Evolutionary conservation across 2,329 filamentous ascomycete species (phyloP), one percentile per base, ranked within the genome.

Genomic region (Huntiella savannae): DNA sequence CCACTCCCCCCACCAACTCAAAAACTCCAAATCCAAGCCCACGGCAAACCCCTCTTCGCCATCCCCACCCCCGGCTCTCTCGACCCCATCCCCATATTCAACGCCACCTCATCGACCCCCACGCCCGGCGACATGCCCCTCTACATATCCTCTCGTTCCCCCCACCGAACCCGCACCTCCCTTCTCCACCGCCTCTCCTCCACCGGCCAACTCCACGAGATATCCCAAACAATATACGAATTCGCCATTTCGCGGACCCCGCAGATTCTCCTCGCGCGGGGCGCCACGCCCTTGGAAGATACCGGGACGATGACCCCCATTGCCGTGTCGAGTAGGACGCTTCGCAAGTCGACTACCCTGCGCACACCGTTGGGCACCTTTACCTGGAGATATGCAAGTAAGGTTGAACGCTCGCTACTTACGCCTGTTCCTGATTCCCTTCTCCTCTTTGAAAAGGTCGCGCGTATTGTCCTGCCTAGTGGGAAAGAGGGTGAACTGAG

Each of bases 181-280:
- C 62, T 63, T 51, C 65, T 75, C 41, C 56, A 69, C 10, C n/a
- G 19, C 3, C 33, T 33, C 15, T 57, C 67, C 33, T 64, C 61
- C 16, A 59, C 63, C 33, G 60, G 63, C 11, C 52, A 54, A 4
- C 45, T 51, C 35, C 48, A 54, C 10, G 57, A 64, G 4, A 53
- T 74, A n/a, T 67, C 64, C 51, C 61, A 56, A 1, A 77, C 73
- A 0, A 66, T 63, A 3, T 77, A 77, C 57, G 68, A 66, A 51
- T 75, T 69, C 53, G 73, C 74, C 0, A 72, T 72, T 1, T 63
- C 63, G 36, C 63, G 64, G 2, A 63, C 69, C 5, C 73, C 74
- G 3, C 57, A 63, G 38, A 58, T 79, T 17, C 1, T 28, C 7
- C 6, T 28, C 3, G 6, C 22, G 3, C 3, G 22, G 6, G 22